These are phyloP conservation scores for Podila epigama DNA, from an alignment of 192 early-diverging fungal genomes.

Conservation along the genomic window DNA sequence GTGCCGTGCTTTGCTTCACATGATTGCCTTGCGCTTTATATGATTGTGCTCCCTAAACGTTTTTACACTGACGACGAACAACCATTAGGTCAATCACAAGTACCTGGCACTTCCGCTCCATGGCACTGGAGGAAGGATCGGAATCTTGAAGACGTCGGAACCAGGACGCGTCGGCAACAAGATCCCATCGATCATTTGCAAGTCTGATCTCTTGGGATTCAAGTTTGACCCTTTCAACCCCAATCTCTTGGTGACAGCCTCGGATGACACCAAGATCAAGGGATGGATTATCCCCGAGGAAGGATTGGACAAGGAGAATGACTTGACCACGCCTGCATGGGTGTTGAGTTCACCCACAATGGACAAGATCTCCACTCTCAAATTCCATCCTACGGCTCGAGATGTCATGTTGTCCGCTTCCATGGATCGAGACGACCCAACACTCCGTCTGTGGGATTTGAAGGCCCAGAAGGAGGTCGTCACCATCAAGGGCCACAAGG, in stretches of 20 bases:
- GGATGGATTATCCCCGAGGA: conserved; percentile 63
- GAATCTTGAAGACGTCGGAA: conserved; percentile 66
- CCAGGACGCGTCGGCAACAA: conserved; percentile 72
- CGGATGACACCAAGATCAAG: conserved; percentile 71
- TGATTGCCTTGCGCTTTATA: no score
- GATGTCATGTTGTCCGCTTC: conserved; percentile 69
- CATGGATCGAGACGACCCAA: conserved; percentile 56
- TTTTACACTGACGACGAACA: no score
- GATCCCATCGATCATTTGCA: conserved; percentile 64
- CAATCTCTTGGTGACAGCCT: conserved; percentile 60
- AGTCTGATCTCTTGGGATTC: conserved; percentile 71
- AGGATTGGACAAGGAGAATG: conserved; percentile 61
- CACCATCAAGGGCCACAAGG: conserved; percentile 40
- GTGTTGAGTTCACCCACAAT: conserved; percentile 45
- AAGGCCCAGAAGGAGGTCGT: conserved; percentile 46
- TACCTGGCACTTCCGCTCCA: conserved; percentile 76
- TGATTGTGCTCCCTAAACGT: no score
- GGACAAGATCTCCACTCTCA: conserved; percentile 59
- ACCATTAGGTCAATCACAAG: conserved; percentile 59
- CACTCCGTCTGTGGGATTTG: conserved; percentile 67
- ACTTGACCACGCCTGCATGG: conserved; percentile 35
- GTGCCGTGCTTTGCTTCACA: no score
- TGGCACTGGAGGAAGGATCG: conserved; percentile 85
- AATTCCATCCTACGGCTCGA: conserved; percentile 66
- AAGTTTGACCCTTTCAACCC: conserved; percentile 78